A percentile compares a stretch with the other conserved stretches of the same genome.
Conservation (phyloP, 257 asterid genomes). For the Rehmannia glutinosa region DNA sequence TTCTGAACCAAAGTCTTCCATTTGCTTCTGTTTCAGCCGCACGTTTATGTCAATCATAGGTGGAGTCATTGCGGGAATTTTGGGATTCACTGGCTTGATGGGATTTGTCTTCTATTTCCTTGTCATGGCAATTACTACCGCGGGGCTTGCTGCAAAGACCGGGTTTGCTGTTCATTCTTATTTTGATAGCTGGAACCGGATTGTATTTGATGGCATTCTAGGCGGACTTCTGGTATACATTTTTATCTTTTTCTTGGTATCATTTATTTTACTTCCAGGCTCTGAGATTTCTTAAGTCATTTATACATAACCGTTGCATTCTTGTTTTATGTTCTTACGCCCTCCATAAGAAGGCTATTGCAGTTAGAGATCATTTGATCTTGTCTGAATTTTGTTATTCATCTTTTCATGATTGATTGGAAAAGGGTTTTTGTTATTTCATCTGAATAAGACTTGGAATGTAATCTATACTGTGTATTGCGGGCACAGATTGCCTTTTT, state of each 20-base stretch:
- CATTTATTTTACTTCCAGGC: not conserved
- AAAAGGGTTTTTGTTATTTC: too few relatives aligned
- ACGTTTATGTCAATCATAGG: conserved; percentile 92
- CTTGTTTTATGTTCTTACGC: conserved; percentile 13
- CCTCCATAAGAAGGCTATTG: too few relatives aligned
- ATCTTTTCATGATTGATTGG: too few relatives aligned
- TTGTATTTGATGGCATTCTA: conserved; percentile 68
- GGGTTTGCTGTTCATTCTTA: conserved; percentile 68
- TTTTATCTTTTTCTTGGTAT: not conserved
- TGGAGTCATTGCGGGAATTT: conserved; percentile 78
- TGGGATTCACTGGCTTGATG: conserved; percentile 65
- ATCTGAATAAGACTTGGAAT: too few relatives aligned
- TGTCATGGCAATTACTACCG: conserved; percentile 77
- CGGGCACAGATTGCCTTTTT: too few relatives aligned
- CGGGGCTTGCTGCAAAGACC: conserved; percentile 78
- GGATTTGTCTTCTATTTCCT: conserved; percentile 76
- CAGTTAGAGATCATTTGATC: too few relatives aligned
- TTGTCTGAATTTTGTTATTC: too few relatives aligned
- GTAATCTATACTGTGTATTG: too few relatives aligned
- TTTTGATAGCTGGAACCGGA: conserved; percentile 79
- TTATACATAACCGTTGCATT: not conserved
- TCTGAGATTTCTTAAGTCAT: not conserved
- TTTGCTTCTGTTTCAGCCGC: conserved; percentile 49
- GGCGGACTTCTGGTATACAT: conserved; percentile 79
- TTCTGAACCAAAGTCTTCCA: conserved; percentile 12